A percentile compares a stretch with the other conserved stretches of the same genome.
Evolutionary conservation across 116 monocot genomes (phyloP).

Genomic region (Papilionanthe hybrid): DNA sequence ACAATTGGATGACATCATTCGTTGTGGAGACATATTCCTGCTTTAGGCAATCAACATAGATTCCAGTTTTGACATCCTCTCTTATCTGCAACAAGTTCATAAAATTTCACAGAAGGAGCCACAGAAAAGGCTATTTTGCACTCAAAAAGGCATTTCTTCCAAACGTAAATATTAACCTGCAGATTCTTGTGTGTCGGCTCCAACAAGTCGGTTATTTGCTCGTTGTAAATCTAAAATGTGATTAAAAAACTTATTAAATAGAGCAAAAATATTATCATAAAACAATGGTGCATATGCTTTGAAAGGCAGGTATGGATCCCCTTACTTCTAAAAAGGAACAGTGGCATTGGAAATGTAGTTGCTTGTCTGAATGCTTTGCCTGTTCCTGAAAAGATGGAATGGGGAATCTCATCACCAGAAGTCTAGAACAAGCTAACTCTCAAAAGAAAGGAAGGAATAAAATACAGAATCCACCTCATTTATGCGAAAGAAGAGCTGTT

Average conservation of each 20-base stretch:
- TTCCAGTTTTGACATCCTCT: conserved; percentile 77
- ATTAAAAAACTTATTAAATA: conserved; percentile 1
- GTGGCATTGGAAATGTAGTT: conserved; percentile 63
- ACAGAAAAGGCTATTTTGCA: background rate
- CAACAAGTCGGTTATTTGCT: conserved; percentile 90
- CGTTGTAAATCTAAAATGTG: conserved; percentile 80
- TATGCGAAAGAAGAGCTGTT: conserved; percentile 71
- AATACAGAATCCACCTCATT: conserved; percentile 42
- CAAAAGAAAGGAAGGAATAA: background rate
- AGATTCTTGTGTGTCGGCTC: conserved; percentile 66
- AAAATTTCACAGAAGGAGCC: background rate
- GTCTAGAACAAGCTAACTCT: background rate
- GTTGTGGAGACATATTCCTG: conserved; percentile 57
- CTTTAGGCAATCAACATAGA: conserved; percentile 83
- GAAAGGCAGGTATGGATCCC: background rate
- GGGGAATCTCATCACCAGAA: background rate
- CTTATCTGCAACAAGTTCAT: conserved; percentile 50
- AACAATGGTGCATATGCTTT: background rate
- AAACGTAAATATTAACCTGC: conserved; percentile 41
- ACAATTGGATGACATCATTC: conserved; percentile 68
- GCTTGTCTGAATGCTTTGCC: conserved; percentile 60
- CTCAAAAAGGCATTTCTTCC: background rate
- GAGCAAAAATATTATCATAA: background rate
- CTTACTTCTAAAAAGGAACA: conserved; percentile 86
- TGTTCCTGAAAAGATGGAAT: conserved; percentile 52